Conservation (phyloP, 108 stramenopile genomes). For the Mediolabrus comicus region DNA sequence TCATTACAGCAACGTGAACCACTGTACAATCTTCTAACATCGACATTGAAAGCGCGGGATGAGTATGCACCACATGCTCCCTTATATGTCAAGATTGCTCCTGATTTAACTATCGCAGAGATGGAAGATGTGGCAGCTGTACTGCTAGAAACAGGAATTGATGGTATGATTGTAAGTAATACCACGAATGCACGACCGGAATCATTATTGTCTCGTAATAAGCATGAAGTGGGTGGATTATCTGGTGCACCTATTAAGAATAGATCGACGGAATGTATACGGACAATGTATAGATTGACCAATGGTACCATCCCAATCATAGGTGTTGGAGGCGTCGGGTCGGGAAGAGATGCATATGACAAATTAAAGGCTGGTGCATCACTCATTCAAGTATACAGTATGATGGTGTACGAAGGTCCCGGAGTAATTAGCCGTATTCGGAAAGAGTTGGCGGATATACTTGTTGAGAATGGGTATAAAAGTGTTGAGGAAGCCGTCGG, state of each 20-base stretch:
- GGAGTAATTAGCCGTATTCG: conserved; percentile 74
- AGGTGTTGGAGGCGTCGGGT: conserved; percentile 92
- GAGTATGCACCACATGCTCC: conserved; percentile 52
- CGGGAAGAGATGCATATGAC: conserved; percentile 87
- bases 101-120: conserved; percentile 84
- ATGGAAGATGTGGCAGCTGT: conserved; percentile 74
- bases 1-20: conserved; percentile 70
- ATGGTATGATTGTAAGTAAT: conserved; percentile 94
- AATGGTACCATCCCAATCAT: conserved; percentile 86
- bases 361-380: conserved; percentile 92
- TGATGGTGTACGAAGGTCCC: conserved; percentile 90
- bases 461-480: conserved; percentile 61
- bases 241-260: conserved; percentile 83
- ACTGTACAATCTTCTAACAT: conserved; percentile 59
- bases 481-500: conserved; percentile 68
- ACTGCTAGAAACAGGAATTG: conserved; percentile 60
- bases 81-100: conserved; percentile 92
- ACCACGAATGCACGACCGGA: conserved; percentile 83
- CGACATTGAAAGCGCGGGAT: conserved; percentile 63
- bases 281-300: conserved; percentile 75
- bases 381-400: conserved; percentile 90
- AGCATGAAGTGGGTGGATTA: conserved; percentile 82
- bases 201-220: conserved; percentile 45
- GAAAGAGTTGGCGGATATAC: conserved; percentile 63
- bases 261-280: conserved; percentile 84